Conservation (phyloP, 139 green algal genomes). For the Micromonas commoda region DNA sequence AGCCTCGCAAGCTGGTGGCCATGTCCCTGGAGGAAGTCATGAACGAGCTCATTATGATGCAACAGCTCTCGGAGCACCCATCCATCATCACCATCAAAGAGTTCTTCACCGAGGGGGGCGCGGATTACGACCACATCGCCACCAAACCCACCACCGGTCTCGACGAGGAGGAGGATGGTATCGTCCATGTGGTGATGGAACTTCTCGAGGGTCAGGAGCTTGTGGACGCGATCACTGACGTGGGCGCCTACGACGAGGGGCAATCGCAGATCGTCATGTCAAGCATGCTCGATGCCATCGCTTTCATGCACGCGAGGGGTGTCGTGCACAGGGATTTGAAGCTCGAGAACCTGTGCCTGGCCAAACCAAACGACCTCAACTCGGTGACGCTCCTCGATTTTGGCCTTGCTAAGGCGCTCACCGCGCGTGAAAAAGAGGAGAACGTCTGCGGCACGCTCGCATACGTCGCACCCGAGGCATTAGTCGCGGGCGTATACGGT, state of each 20-base stretch:
- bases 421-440: constrained; percentile 25
- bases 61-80: constrained; percentile 17
- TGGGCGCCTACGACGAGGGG: constrained; percentile 3
- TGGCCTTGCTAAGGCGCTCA: constrained; percentile 36
- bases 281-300: constrained; percentile 32
- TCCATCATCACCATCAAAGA: constrained; percentile 28
- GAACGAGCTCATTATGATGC: constrained; percentile 37
- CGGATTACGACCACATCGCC: constrained; percentile 25
- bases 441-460: constrained; percentile 32
- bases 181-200: constrained; percentile 38
- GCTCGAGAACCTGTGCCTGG: constrained; percentile 41
- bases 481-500: constrained; percentile 30
- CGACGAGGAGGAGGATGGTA: constrained; percentile 21
- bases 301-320: constrained; percentile 33
- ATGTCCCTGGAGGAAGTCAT: constrained; percentile 23
- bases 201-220: constrained; percentile 33
- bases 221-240: constrained; percentile 27
- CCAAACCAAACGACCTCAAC: constrained; percentile 14
- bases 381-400: constrained; percentile 43
- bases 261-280: constrained; percentile 19
- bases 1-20: not conserved
- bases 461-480: constrained; percentile 36
- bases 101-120: constrained; percentile 20
- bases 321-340: constrained; percentile 44
- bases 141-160: constrained; percentile 27